phyloP scores from a whole-genome alignment of 129 eudicot species.

The Smallanthus sonchifolius region DNA sequence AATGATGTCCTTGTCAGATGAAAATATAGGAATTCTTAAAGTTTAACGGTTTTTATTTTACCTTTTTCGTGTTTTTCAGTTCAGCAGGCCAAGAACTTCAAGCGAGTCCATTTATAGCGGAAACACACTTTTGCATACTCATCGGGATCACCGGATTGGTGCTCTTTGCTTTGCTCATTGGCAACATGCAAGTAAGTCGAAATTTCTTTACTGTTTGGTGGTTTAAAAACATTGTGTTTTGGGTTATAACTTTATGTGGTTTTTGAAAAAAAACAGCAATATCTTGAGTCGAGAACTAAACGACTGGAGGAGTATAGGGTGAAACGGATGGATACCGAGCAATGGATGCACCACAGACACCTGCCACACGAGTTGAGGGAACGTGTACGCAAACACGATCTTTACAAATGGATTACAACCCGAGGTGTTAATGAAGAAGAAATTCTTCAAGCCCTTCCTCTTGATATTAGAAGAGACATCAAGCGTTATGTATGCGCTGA shows the following conservation, averaged over 20 bases:
- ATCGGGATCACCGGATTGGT: conserved; percentile 68
- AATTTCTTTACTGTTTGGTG: not conserved
- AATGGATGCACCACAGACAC: conserved; percentile 89
- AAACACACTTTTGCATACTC: conserved; percentile 55
- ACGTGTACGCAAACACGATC: conserved; percentile 60
- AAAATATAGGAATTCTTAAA: not conserved
- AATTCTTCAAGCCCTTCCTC: conserved; percentile 54
- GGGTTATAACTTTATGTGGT: conserved; percentile 2
- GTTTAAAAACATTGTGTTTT: not conserved
- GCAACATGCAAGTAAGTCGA: conserved; percentile 88
- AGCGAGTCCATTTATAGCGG: conserved; percentile 65
- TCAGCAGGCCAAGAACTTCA: conserved; percentile 69
- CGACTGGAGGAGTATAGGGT: conserved; percentile 78
- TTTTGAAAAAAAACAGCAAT: conserved; percentile 44
- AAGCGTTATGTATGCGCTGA: conserved; percentile 76
- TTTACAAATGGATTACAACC: conserved; percentile 75
- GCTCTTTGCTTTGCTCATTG: conserved; percentile 77
- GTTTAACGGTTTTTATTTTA: not conserved
- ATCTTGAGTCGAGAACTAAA: conserved; percentile 64
- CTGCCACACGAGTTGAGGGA: conserved; percentile 60
- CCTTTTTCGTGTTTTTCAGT: conserved; percentile 34
- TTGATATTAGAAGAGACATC: conserved; percentile 72
- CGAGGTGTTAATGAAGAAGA: conserved; percentile 76
- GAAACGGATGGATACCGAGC: conserved; percentile 66
- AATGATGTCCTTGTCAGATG: not conserved